Percentiles rank a stretch among this genome's conserved stretches.
These are phyloP conservation scores for Fraxinus pennsylvanica DNA, from an alignment of 257 asterid species.

Conservation along the genomic window DNA sequence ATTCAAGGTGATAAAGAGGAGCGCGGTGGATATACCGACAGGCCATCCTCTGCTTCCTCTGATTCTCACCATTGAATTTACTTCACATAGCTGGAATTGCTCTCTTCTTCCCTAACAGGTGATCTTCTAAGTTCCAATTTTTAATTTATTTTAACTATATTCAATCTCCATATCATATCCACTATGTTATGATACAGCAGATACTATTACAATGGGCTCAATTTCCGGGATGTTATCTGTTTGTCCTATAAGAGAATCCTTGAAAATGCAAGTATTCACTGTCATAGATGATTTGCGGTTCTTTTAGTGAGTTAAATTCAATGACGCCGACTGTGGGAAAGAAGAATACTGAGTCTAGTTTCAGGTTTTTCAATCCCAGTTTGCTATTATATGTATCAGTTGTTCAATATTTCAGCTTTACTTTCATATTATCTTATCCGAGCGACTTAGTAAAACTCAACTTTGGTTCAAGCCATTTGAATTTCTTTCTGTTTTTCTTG, in stretches of 20 bases:
- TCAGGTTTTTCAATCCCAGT: slow-evolving; percentile 63
- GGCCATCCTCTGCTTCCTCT: slow-evolving; percentile 80
- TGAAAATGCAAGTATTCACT: slow-evolving; percentile 18
- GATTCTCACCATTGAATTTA: slow-evolving; percentile 79
- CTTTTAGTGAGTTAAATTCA: slow-evolving; percentile 42
- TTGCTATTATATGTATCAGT: slow-evolving; percentile 34
- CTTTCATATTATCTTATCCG: slow-evolving; percentile 33
- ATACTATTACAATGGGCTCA: background rate
- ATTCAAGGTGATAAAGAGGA: slow-evolving; percentile 98
- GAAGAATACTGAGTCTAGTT: slow-evolving; percentile 39
- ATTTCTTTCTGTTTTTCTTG: slow-evolving; percentile 31
- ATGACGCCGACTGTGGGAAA: slow-evolving; percentile 32
- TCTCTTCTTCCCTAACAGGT: slow-evolving; percentile 35
- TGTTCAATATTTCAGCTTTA: slow-evolving; percentile 30
- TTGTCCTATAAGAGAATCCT: slow-evolving; percentile 12
- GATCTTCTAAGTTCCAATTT: background rate
- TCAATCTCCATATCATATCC: background rate
- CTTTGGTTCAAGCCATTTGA: slow-evolving; percentile 30
- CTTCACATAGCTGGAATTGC: slow-evolving; percentile 25
- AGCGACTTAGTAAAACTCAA: slow-evolving; percentile 46
- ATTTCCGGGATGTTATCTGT: background rate
- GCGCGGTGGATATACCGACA: slow-evolving; percentile 87
- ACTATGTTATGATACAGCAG: background rate
- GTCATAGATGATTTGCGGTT: too few species aligned
- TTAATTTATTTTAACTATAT: background rate